phyloP scores from a whole-genome alignment of 2,329 filamentous ascomycete genomes.

The Aspergillus sp. region DNA sequence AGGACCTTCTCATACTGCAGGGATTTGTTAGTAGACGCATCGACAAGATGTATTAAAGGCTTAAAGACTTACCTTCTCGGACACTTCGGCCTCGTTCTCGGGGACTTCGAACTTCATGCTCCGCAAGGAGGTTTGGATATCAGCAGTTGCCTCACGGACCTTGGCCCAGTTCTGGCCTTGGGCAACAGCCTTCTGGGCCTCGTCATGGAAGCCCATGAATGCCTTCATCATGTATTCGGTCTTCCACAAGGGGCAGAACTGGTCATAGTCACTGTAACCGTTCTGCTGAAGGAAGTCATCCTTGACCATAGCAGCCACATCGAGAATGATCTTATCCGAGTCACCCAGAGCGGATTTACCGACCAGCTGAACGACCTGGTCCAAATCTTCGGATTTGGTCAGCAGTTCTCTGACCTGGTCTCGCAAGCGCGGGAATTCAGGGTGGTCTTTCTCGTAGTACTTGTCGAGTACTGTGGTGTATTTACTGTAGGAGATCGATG shows the following conservation, averaged over 20 bases:
- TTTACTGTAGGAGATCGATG: constrained; percentile 90
- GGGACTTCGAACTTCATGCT: constrained; percentile 97
- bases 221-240: constrained; percentile 99
- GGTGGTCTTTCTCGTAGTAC: constrained; percentile 89
- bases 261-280: constrained; percentile 97
- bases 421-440: constrained; percentile 88
- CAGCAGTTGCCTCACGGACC: constrained; percentile 82
- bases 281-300: constrained; percentile 99
- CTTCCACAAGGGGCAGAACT: constrained; percentile 99
- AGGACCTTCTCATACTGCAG: constrained; percentile 82
- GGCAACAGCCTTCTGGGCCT: constrained; percentile 89
- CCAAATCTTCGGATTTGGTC: constrained; percentile 91
- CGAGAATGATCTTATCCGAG: constrained; percentile 95
- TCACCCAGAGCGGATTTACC: constrained; percentile 96
- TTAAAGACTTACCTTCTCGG: constrained; percentile 66
- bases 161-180: constrained; percentile 91
- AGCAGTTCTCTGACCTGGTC: constrained; percentile 92
- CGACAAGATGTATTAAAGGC: not conserved
- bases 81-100: constrained; percentile 71
- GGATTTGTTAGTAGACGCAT: constrained; percentile 34
- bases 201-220: constrained; percentile 97
- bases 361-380: constrained; percentile 97
- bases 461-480: constrained; percentile 85
- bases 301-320: constrained; percentile 87
- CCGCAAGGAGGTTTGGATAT: constrained; percentile 78